phyloP scores from a whole-genome alignment of 495 filamentous ascomycete genomes.

The Peziza echinospora region DNA sequence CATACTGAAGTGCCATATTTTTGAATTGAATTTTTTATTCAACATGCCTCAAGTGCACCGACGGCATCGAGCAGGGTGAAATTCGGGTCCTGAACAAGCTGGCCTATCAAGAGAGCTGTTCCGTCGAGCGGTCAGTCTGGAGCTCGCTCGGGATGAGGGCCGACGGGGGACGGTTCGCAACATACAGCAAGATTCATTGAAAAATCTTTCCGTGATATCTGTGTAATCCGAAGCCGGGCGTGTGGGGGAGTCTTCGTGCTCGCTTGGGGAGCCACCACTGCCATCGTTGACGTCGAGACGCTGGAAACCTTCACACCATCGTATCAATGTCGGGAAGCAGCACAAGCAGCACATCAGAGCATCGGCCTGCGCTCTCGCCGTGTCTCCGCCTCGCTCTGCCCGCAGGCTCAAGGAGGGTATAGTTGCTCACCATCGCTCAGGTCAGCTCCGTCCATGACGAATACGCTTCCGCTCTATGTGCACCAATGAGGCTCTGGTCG shows the following conservation, averaged over 20 bases:
- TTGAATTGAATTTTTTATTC: too few relatives aligned
- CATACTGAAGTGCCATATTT: too few relatives aligned
- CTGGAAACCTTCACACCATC: not conserved
- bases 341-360: not conserved
- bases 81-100: conserved; percentile 78
- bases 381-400: too few relatives aligned
- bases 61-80: conserved; percentile 91
- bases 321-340: not conserved
- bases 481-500: not conserved
- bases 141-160: too few relatives aligned
- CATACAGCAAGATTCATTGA: not conserved
- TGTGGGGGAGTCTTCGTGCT: too few relatives aligned
- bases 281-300: not conserved
- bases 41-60: conserved; percentile 71
- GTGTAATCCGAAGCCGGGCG: not conserved
- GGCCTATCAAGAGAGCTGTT: conserved; percentile 31
- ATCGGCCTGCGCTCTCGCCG: too few relatives aligned
- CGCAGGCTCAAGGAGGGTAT: not conserved
- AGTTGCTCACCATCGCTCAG: not conserved
- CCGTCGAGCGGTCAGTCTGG: too few relatives aligned
- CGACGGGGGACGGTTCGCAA: too few relatives aligned
- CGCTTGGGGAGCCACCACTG: not conserved
- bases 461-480: not conserved
- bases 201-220: not conserved
- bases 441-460: not conserved